phyloP scores from a whole-genome alignment of 169 alveolate species.

The Hammondia hammondi region DNA sequence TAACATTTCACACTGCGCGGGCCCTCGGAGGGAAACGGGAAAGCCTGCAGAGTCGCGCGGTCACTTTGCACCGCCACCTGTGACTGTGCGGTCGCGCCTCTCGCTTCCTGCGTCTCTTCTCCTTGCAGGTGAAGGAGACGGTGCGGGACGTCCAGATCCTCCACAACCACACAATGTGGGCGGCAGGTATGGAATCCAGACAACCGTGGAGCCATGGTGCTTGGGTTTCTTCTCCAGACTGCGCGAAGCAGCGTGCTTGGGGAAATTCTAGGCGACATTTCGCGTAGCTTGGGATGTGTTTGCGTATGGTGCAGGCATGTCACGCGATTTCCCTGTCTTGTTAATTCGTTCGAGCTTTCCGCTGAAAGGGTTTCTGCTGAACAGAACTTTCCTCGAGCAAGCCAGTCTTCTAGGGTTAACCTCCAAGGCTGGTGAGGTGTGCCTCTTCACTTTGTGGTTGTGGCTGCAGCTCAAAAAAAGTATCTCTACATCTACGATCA shows the following conservation, averaged over 20 bases:
- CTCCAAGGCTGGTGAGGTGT: not conserved
- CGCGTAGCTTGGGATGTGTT: too few species aligned
- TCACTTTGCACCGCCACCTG: not conserved
- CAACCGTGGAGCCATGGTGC: too few species aligned
- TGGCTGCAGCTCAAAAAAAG: conserved; percentile 32
- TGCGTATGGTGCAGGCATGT: too few species aligned
- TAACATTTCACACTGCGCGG: not conserved
- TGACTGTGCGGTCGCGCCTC: not conserved
- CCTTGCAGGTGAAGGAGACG: conserved; percentile 65
- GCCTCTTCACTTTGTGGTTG: not conserved
- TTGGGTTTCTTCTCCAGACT: too few species aligned
- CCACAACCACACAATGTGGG: conserved; percentile 67
- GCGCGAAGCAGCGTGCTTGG: too few species aligned
- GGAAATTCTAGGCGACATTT: too few species aligned
- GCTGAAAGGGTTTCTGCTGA: too few species aligned
- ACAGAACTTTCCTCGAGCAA: too few species aligned
- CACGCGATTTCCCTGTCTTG: too few species aligned
- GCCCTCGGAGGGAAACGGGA: not conserved
- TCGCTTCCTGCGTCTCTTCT: not conserved
- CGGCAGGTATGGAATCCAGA: conserved; percentile 43
- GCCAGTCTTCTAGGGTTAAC: too few species aligned
- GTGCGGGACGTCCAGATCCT: conserved; percentile 58
- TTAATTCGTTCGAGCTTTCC: too few species aligned
- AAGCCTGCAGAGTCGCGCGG: not conserved
- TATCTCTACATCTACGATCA: conserved; percentile 86